Percentiles rank a stretch among this genome's conserved stretches.
Conservation (phyloP, 2,329 filamentous ascomycete species). For the Cercospora canescens region DNA sequence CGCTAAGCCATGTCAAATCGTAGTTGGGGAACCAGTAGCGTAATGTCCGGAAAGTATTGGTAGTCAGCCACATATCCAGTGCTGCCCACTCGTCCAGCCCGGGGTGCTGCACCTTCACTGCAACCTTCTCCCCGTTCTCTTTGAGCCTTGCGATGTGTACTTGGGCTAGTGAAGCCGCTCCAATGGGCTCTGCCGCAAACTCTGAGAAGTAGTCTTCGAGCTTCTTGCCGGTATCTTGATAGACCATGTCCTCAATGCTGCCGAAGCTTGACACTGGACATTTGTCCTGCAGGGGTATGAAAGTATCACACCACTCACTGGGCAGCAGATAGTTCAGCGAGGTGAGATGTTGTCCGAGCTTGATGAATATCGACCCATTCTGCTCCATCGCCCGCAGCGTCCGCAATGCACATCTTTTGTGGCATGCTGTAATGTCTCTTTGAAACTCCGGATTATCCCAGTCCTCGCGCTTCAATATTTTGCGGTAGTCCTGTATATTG, state of each 20-base stretch:
- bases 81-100: constrained; percentile 84
- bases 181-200: constrained; percentile 78
- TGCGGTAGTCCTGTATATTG: constrained; percentile 87
- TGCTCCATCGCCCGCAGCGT: constrained; percentile 86
- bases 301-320: constrained; percentile 89
- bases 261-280: constrained; percentile 90
- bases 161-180: constrained; percentile 90
- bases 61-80: constrained; percentile 81
- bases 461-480: constrained; percentile 69
- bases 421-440: constrained; percentile 75
- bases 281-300: constrained; percentile 92
- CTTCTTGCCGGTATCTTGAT: constrained; percentile 74
- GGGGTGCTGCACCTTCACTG: constrained; percentile 96
- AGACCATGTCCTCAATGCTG: constrained; percentile 84
- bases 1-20: constrained; percentile 91
- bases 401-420: constrained; percentile 87
- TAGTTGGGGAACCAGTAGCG: constrained; percentile 97
- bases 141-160: constrained; percentile 86
- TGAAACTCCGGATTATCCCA: constrained; percentile 63
- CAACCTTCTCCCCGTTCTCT: constrained; percentile 80
- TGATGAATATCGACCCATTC: constrained; percentile 98
- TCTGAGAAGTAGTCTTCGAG: constrained; percentile 83
- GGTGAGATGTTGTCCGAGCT: constrained; percentile 92
- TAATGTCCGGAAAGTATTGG: constrained; percentile 84
- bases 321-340: constrained; percentile 95